Evolutionary conservation across 345 rosid species (phyloP).

Genomic region (Syzygium grande): DNA sequence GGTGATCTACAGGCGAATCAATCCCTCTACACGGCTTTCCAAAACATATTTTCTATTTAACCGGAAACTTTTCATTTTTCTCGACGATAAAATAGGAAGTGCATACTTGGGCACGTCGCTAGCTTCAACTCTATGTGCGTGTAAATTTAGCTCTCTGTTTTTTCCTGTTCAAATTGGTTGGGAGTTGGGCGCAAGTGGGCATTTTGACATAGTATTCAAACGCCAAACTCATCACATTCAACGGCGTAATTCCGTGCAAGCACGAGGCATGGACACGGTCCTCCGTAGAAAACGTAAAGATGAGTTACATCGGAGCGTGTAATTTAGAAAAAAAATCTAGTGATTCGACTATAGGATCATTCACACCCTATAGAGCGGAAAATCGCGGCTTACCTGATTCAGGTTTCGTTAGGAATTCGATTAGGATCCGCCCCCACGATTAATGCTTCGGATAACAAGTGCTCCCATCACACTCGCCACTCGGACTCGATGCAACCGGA

Average conservation of each 20-base stretch:
- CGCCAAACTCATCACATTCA: background rate
- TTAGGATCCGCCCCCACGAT: too few relatives aligned
- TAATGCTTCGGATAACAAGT: background rate
- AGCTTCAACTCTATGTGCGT: background rate
- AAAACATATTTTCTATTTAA: too few relatives aligned
- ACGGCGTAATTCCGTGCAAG: background rate
- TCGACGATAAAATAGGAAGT: too few relatives aligned
- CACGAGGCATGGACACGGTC: background rate
- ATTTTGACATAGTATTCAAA: background rate
- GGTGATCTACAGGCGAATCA: background rate
- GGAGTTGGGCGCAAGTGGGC: background rate
- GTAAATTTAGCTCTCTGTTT: background rate
- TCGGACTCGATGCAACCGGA: background rate
- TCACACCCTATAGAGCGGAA: background rate
- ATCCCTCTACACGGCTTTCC: too few relatives aligned
- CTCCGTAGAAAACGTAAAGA: background rate
- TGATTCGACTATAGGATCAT: background rate
- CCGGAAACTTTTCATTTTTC: too few relatives aligned
- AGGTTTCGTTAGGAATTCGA: background rate
- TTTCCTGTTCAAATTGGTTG: background rate
- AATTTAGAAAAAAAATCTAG: background rate
- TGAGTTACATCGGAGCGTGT: background rate
- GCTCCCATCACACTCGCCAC: background rate
- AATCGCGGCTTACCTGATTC: background rate
- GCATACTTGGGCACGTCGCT: background rate